Evolutionary conservation across 108 stramenopile species (phyloP).

Genomic region (Parietichytrium sp.): DNA sequence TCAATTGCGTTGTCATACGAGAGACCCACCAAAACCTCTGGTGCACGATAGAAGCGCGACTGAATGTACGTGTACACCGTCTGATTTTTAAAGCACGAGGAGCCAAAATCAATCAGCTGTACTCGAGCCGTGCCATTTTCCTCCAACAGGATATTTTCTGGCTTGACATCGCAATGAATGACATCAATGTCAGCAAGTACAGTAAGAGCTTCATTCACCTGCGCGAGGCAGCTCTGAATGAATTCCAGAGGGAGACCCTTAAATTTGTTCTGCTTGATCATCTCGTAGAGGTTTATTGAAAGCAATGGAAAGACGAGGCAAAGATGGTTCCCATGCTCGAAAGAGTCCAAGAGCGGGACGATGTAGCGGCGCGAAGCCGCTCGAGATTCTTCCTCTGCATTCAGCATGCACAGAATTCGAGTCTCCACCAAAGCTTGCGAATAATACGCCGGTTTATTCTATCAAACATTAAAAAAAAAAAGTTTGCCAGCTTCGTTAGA

Average conservation of each 20-base stretch:
- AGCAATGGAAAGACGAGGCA: conserved; percentile 93
- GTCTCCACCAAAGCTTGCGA: conserved; percentile 90
- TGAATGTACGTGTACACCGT: conserved; percentile 89
- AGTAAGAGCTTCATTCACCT: conserved; percentile 72
- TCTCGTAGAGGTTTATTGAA: conserved; percentile 85
- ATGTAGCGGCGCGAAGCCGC: conserved; percentile 49
- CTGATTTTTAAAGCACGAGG: conserved; percentile 78
- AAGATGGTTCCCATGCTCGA: conserved; percentile 80
- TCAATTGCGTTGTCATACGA: conserved; percentile 95
- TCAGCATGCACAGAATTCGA: conserved; percentile 55
- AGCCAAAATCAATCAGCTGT: conserved; percentile 96
- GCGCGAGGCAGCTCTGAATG: conserved; percentile 62
- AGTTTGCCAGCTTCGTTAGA: conserved; percentile 2
- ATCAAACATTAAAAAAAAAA: not conserved
- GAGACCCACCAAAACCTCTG: conserved; percentile 89
- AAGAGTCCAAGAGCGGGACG: conserved; percentile 80
- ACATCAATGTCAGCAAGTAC: conserved; percentile 66
- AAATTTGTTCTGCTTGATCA: conserved; percentile 88
- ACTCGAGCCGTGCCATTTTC: conserved; percentile 47
- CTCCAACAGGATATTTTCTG: conserved; percentile 89
- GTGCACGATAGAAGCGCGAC: conserved; percentile 94
- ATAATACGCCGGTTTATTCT: conserved; percentile 91
- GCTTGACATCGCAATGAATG: conserved; percentile 97
- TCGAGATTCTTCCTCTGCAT: conserved; percentile 7
- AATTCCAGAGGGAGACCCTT: conserved; percentile 80